A percentile compares a stretch with the other conserved stretches of the same genome.
Evolutionary conservation across 306 rosid species (phyloP).

Genomic region (Prunus davidiana): DNA sequence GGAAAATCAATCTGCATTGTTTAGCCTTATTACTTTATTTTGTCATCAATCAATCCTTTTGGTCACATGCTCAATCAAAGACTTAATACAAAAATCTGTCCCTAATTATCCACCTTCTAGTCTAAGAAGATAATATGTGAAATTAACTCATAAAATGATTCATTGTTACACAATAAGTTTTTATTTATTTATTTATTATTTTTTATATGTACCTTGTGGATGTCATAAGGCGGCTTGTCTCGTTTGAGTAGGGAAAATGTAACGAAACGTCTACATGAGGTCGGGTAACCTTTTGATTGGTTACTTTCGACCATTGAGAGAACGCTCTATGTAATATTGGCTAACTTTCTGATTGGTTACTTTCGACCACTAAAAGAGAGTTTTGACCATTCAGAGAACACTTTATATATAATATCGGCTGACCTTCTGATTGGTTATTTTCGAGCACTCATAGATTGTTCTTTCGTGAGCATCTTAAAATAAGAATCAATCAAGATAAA

Average conservation of each 20-base stretch:
- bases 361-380: not conserved
- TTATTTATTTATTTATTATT: not conserved
- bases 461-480: no score
- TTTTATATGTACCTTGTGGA: not conserved
- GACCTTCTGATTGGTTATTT: no score
- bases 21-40: no score
- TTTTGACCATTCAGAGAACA: not conserved
- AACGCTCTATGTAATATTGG: no score
- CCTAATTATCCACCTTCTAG: not conserved
- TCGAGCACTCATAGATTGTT: no score
- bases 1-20: no score
- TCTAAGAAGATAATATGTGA: not conserved
- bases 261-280: not conserved
- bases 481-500: no score
- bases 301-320: not conserved
- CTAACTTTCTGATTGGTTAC: not conserved
- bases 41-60: no score
- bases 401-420: no score
- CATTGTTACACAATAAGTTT: not conserved
- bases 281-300: not conserved
- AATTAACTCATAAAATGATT: no score
- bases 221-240: not conserved
- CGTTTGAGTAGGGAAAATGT: not conserved
- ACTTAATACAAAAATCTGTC: not conserved
- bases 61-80: no score